Conservation (phyloP, 495 filamentous ascomycete species). For the Penicillium silybi region DNA sequence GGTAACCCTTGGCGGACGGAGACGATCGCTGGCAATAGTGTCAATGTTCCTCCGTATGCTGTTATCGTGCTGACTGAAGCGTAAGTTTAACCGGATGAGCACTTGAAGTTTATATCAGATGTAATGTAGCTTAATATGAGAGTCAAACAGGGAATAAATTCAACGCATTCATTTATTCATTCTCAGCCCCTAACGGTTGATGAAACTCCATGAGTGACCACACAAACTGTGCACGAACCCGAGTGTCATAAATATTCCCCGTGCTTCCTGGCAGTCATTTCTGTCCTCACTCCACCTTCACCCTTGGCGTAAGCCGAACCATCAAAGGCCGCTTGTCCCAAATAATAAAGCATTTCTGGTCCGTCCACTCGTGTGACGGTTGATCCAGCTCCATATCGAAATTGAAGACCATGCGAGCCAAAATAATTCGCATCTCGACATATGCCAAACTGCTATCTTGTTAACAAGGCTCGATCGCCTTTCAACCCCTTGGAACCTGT, state of each 20-base stretch:
- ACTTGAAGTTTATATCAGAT: too few relatives aligned
- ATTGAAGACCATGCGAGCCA: conserved; percentile 38
- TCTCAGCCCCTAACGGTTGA: background rate
- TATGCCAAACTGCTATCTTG: conserved; percentile 17
- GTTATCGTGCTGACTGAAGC: background rate
- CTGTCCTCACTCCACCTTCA: background rate
- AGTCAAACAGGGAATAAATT: background rate
- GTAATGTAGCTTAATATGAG: too few relatives aligned
- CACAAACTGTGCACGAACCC: too few relatives aligned
- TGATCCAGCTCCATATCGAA: conserved; percentile 36
- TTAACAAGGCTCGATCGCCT: background rate
- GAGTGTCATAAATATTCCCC: too few relatives aligned
- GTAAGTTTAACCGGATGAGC: background rate
- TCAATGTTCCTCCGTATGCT: background rate
- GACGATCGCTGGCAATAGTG: background rate
- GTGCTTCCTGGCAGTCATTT: background rate
- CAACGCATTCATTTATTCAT: background rate
- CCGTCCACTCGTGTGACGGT: conserved; percentile 26
- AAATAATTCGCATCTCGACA: conserved; percentile 40
- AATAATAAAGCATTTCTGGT: conserved; percentile 31
- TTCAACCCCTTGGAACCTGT: too few relatives aligned
- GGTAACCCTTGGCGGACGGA: background rate
- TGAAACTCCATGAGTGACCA: background rate
- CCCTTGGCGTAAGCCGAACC: conserved; percentile 24
- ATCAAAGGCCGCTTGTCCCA: conserved; percentile 42